A percentile compares a stretch with the other conserved stretches of the same genome.
Evolutionary conservation across 2,329 filamentous ascomycete genomes (phyloP).

Genomic region (Fusarium equiseti): DNA sequence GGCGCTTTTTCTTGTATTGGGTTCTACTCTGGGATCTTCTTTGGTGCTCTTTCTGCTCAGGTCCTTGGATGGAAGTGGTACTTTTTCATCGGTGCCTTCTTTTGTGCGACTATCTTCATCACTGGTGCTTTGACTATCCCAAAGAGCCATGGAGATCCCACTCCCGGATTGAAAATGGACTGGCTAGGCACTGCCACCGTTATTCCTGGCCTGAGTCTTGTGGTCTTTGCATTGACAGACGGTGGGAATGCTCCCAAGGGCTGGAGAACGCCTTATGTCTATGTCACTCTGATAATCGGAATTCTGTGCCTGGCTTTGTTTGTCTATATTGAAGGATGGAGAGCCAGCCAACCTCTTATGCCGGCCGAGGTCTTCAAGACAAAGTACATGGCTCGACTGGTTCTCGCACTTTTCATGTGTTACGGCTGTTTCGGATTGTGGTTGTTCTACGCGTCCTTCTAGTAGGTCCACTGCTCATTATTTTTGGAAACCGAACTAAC

Average conservation of each 20-base stretch:
- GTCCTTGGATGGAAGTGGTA: constrained; percentile 76
- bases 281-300: constrained; percentile 73
- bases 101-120: constrained; percentile 59
- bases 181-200: constrained; percentile 73
- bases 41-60: constrained; percentile 72
- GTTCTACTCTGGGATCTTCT: constrained; percentile 75
- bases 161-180: constrained; percentile 67
- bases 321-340: constrained; percentile 79
- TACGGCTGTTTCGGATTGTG: constrained; percentile 78
- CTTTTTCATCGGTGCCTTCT: constrained; percentile 72
- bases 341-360: constrained; percentile 75
- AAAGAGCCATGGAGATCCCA: constrained; percentile 45
- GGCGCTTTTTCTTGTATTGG: constrained; percentile 69
- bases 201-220: constrained; percentile 73
- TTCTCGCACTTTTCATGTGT: constrained; percentile 70
- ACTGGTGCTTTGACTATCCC: constrained; percentile 59
- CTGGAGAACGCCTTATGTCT: constrained; percentile 81
- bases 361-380: constrained; percentile 77
- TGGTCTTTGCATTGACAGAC: constrained; percentile 82
- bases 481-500: neutral
- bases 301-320: constrained; percentile 68
- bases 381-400: constrained; percentile 75
- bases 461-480: constrained; percentile 56
- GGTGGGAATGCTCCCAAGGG: constrained; percentile 75
- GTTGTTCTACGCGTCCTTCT: constrained; percentile 76